These are phyloP conservation scores for Suhomyces choctaworum DNA, from an alignment of 1,139 yeast genomes.

Conservation along the genomic window DNA sequence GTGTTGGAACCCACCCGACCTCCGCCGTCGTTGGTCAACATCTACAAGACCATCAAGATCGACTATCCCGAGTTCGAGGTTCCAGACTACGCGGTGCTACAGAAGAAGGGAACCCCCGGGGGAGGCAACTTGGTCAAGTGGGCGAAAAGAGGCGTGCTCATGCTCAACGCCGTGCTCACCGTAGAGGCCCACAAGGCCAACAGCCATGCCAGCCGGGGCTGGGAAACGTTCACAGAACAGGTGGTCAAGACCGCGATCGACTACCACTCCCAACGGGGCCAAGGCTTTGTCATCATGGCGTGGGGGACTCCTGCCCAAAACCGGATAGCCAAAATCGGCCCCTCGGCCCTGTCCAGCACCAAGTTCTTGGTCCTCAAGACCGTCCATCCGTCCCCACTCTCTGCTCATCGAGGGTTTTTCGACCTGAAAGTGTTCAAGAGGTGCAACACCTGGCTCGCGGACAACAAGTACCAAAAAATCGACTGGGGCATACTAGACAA, in stretches of 20 bases:
- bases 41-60: constrained; percentile 71
- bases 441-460: constrained; percentile 72
- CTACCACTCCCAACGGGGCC: constrained; percentile 23
- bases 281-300: constrained; percentile 74
- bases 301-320: constrained; percentile 97
- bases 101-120: constrained; percentile 32
- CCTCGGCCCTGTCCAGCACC: constrained; percentile 23
- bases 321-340: constrained; percentile 49
- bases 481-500: constrained; percentile 56
- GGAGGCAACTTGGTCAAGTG: constrained; percentile 77
- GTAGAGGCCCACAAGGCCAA: constrained; percentile 94
- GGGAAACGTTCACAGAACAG: constrained; percentile 87
- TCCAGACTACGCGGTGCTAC: constrained; percentile 46
- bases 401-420: constrained; percentile 85
- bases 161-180: constrained; percentile 86
- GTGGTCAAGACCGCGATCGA: constrained; percentile 54
- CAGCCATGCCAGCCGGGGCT: constrained; percentile 87
- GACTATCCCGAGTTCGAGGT: constrained; percentile 72
- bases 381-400: constrained; percentile 94
- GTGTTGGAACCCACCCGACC: constrained; percentile 80
- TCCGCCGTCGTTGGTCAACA: constrained; percentile 90
- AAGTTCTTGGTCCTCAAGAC: constrained; percentile 58
- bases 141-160: constrained; percentile 86
- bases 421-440: constrained; percentile 66
- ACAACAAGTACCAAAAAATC: constrained; percentile 49